Evolutionary conservation across 495 filamentous ascomycete genomes (phyloP), one percentile per base, ranked within the genome.

Genomic region (Hapsidospora chrysogenum): DNA sequence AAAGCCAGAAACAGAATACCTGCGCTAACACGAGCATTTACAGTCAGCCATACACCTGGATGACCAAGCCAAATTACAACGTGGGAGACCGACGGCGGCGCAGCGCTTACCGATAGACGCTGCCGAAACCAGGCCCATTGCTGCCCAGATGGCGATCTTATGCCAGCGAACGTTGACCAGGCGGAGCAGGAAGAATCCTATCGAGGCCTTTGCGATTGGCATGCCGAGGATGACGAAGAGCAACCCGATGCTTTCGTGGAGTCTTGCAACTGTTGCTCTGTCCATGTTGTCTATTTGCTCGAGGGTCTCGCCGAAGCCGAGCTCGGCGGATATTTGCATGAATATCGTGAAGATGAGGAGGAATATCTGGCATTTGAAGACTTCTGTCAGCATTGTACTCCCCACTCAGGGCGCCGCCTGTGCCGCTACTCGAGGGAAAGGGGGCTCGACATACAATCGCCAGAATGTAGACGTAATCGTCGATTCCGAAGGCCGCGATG

Each of bases 401-500:
- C n/a, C n/a, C n/a, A n/a, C n/a, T n/a, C n/a, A n/a, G n/a, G n/a
- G n/a, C n/a, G n/a, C n/a, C n/a, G n/a, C n/a, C 23, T 26, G 6
- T 26, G 23, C 11, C 11, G 23, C 23, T 26, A 11, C n/a, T 26
- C 23, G 23, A 6, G 23, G 23, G 23, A 26, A 26, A 26, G 23
- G 23, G 6, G 6, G 23, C n/a, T n/a, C n/a, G n/a, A n/a, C 23
- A 11, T 26, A 26, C 23, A 15, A 43, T 43, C 8, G 44, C 41
- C 3, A 40, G 33, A 22, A 43, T 17, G 35, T 56, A 56, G 39
- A 56, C 46, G 34, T 53, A 44, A 37, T 56, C 52, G 34, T 56
- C 52, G 3, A 42, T 33, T 39, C 52, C 52, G 34, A 51, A 41
- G 14, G 50, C 49, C 9, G 42, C 44, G 5, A 52, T 25, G 40